phyloP scores from a whole-genome alignment of 345 rosid genomes.

The Pugionium cornutum region DNA sequence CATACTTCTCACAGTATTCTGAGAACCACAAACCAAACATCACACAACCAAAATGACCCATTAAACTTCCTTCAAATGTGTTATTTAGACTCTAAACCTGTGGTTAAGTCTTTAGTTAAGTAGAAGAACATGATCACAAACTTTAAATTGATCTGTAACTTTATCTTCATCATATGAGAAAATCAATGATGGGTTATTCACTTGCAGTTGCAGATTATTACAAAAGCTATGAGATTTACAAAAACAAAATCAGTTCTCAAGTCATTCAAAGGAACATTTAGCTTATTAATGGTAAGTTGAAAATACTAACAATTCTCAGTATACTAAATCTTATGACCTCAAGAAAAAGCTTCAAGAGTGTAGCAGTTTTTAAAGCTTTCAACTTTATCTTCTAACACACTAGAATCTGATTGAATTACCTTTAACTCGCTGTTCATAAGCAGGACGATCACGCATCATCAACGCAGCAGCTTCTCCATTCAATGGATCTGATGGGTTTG shows the following conservation, averaged over 20 bases:
- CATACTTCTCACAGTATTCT: too few relatives aligned
- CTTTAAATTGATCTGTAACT: too few relatives aligned
- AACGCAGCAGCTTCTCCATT: conserved; percentile 98
- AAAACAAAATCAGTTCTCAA: too few relatives aligned
- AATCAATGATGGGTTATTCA: too few relatives aligned
- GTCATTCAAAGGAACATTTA: not conserved
- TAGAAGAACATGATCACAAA: too few relatives aligned
- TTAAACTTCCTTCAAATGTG: conserved; percentile 15
- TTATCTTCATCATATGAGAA: too few relatives aligned
- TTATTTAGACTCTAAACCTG: too few relatives aligned
- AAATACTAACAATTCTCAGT: not conserved
- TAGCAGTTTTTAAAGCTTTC: not conserved
- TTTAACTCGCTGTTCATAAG: conserved; percentile 85
- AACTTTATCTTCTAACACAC: not conserved
- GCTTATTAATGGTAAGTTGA: not conserved
- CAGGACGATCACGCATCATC: conserved; percentile 86
- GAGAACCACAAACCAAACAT: conserved; percentile 16
- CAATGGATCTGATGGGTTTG: conserved; percentile 95
- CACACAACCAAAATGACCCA: not conserved
- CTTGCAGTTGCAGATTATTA: too few relatives aligned
- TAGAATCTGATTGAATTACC: conserved; percentile 60
- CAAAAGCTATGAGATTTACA: too few relatives aligned
- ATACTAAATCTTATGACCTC: not conserved
- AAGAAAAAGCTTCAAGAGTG: not conserved
- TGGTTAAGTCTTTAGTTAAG: conserved; percentile 1